Percentiles rank a stretch among this genome's conserved stretches.
phyloP scores from a whole-genome alignment of 345 rosid species.

The Eucalyptus tenuipes region DNA sequence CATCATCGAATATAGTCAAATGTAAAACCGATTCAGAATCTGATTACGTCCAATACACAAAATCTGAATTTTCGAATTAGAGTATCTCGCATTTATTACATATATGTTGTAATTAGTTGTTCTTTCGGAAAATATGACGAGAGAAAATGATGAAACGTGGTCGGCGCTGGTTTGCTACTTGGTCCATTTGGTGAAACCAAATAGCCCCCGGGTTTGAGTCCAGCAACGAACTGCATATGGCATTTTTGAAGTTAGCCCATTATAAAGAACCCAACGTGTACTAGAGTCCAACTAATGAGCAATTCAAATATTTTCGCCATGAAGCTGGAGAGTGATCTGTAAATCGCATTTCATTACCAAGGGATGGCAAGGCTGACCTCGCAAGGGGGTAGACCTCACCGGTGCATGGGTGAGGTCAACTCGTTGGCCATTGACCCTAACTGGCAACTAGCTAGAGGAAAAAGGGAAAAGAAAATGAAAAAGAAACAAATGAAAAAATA shows the following conservation, averaged over 20 bases:
- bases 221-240: not conserved
- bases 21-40: not conserved
- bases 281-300: not conserved
- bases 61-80: not conserved
- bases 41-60: not conserved
- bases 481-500: accelerated
- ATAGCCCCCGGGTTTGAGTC: not conserved
- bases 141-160: not conserved
- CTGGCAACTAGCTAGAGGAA: accelerated
- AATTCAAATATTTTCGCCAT: not conserved
- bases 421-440: accelerated
- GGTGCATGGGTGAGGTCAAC: not conserved
- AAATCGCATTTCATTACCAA: not conserved
- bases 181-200: not conserved
- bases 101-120: not conserved
- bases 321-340: not conserved
- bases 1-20: not conserved
- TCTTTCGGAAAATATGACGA: not conserved
- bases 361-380: not conserved
- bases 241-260: not conserved
- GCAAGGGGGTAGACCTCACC: not conserved
- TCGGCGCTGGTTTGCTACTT: not conserved
- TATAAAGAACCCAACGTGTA: not conserved
- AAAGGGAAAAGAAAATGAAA: not conserved
- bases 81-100: not conserved